Base-by-base conservation (phyloP, 306 rosid genomes). In the Gastrolobium villosum region DNA sequence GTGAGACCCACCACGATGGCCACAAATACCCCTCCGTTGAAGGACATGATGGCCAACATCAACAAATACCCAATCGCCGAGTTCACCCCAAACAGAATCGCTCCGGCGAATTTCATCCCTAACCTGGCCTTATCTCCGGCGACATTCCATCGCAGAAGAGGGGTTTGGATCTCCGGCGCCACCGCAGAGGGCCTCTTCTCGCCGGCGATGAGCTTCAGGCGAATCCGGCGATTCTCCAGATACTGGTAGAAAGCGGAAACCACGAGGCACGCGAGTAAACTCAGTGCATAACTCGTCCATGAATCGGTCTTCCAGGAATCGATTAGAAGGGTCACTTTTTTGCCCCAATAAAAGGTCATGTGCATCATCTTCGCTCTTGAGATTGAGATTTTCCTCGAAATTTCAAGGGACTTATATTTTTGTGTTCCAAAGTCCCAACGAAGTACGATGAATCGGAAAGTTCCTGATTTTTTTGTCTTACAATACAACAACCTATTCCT, bases 31-130 rank as follows among this genome's bases (percentile, higher is more conserved):
- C 98, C 98, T 2, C 93, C 97, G 55, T 94, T 94, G 50, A 85
- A 94, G 3, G 98, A 94, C 98, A 94, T 94, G 40, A 94, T 55
- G 36, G 98, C 93, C 74, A 94, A 76, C 98, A 94, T 94, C 82
- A 94, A 85, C 74, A 92, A 52, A 74, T 92, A 92, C 35, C 98
- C 98, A 36, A 94, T 81, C 77, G 88, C 96, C 3, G 96, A 81
- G 41, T 89, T 89, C 72, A 92, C 87, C 3, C 92, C 97, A 30
- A 89, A 92, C 15, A 90, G 79, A 70, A 79, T 55, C n/a, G 94
- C 83, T 43, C 78, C 96, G 0, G 77, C 88, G 4, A 92, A 26
- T 70, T 84, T 82, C 6, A 44, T 68, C 2, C 67, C 81, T 55
- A 87, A n/a, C 36, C 6, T 78, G 0, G 61, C 77, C 53, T 36